These are phyloP conservation scores for Durusdinium trenchii DNA, from an alignment of 73 alveolate genomes.

Conservation along the genomic window DNA sequence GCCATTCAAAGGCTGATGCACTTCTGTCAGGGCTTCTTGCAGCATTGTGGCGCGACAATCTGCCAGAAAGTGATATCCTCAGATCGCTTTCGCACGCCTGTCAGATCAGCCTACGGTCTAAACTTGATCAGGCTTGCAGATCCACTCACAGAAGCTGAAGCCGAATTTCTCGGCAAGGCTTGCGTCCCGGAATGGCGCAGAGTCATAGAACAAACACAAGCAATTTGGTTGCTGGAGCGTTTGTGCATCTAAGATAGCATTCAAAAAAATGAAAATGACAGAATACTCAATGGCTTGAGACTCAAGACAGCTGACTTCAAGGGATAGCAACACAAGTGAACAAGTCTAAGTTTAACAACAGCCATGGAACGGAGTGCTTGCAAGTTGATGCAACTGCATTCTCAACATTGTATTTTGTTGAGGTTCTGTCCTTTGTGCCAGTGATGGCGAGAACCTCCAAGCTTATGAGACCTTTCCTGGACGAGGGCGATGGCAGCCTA, in stretches of 20 bases:
- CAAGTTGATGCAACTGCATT: not conserved
- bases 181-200: not conserved
- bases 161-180: constrained; percentile 72
- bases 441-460: constrained; percentile 84
- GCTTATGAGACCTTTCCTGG: constrained; percentile 61
- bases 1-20: not conserved
- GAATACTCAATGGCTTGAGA: no score
- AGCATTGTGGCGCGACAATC: constrained; percentile 13
- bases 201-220: no score
- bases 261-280: no score
- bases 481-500: constrained; percentile 41
- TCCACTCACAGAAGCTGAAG: constrained; percentile 69
- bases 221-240: no score
- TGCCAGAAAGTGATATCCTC: constrained; percentile 12
- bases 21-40: not conserved
- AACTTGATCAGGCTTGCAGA: constrained; percentile 50
- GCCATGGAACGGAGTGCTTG: not conserved
- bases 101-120: not conserved
- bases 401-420: not conserved
- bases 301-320: not conserved
- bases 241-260: no score
- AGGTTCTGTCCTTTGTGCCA: constrained; percentile 92
- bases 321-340: not conserved
- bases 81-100: not conserved
- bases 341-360: not conserved